phyloP scores from a whole-genome alignment of 805 yeast species.

The Zygosaccharomyces siamensis region DNA sequence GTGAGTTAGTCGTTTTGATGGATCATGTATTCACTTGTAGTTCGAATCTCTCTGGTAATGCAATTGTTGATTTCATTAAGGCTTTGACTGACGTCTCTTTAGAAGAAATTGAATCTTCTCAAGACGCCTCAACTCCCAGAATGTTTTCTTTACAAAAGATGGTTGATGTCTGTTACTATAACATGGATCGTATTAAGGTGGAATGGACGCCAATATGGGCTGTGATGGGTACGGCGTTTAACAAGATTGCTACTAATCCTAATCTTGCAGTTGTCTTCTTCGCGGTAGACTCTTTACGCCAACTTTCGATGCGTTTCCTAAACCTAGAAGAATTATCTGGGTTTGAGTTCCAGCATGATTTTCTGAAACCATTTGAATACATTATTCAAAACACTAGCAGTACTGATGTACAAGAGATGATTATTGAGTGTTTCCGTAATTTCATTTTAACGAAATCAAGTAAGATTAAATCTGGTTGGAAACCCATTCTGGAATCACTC shows the following conservation, averaged over 20 bases:
- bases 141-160: conserved; percentile 90
- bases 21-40: conserved; percentile 86
- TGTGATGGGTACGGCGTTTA: conserved; percentile 85
- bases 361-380: conserved; percentile 83
- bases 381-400: conserved; percentile 65
- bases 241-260: conserved; percentile 73
- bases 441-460: conserved; percentile 73
- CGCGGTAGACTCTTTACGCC: conserved; percentile 92
- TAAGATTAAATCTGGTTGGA: conserved; percentile 90
- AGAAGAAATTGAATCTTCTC: conserved; percentile 88
- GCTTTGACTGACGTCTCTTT: conserved; percentile 82
- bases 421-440: conserved; percentile 80
- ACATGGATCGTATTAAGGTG: conserved; percentile 91
- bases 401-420: conserved; percentile 76
- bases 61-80: conserved; percentile 79
- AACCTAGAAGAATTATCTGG: conserved; percentile 92
- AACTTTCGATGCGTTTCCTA: conserved; percentile 84
- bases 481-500: conserved; percentile 74
- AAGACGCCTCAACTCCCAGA: conserved; percentile 76
- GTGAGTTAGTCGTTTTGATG: conserved; percentile 71
- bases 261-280: conserved; percentile 76
- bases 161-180: conserved; percentile 96
- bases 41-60: conserved; percentile 70
- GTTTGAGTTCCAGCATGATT: conserved; percentile 92
- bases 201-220: conserved; percentile 97